Base-by-base conservation (phyloP, 2,329 filamentous ascomycete genomes). In the Lizonia empirigonia region DNA sequence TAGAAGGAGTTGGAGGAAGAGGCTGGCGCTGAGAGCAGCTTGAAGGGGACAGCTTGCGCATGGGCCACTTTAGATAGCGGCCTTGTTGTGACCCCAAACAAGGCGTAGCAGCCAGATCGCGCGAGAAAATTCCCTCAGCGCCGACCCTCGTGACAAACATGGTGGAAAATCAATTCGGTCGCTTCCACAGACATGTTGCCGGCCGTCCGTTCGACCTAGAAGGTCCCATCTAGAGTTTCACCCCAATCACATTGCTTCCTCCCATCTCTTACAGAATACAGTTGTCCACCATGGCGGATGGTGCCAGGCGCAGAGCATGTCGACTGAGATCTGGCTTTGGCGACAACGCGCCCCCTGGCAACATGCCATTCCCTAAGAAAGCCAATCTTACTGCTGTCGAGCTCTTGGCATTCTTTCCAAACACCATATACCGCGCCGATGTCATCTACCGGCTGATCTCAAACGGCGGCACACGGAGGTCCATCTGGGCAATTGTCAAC, bases 331-430 rank as follows among this genome's bases (percentile, higher is more conserved):
- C 42, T 2, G 44, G 35, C 7, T 56, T 60, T 35, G 48, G 47
- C n/a, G 34, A 46, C 6, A 37, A 26, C 16, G 58, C 53, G 19
- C 58, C 55, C 3, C 19, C 55, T 3, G 33, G 36, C 6, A 49
- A 53, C 5, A 37, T 65, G 20, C 53, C 50, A n/a, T 68, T 67
- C 9, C 49, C 49, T 4, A 27, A 32, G 2, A 24, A 34, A 24
- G 49, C 42, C 3, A 46, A 65, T 12, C 29, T 68, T 8, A 67
- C 62, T 4, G 60, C 53, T 5, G 57, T 51, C 29, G 67, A 68
- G 47, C 51, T 67, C 12, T 49, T 64, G 2, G 48, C 58, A 2
- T 69, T 64, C 46, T 18, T 68, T 0, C 64, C 67, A 5, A 52
- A 64, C 15, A 57, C 44, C 37, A 35, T 68, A 44, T 56, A 56